Evolutionary conservation across 305 asterid species (phyloP), one percentile per base, ranked within the genome.

Genomic region (Fraxinus greggii): DNA sequence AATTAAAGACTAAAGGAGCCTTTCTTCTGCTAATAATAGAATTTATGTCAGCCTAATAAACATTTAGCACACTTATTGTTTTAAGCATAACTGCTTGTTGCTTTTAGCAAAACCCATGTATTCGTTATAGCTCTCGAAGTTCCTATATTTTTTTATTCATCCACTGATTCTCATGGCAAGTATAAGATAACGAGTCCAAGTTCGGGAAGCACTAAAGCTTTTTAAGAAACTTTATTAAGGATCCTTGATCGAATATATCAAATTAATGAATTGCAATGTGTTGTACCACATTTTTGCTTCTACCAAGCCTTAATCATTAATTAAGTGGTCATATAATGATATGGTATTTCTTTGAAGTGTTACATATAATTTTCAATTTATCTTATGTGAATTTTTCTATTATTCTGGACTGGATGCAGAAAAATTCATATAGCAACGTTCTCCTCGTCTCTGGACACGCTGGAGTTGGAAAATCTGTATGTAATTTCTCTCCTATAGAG

Each of bases 381-480:
- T 78, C 48, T 56, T 61, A 15, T 29, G 21, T 75, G 69, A 59
- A 72, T 76, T 84, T 40, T 76, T 75, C 15, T 81, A 3, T 81
- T 83, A 38, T 85, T 78, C 78, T 86, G 79, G 72, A 79, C 48
- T 83, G 78, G 76, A 7, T 83, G 84, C 93, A 94, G 99, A 90
- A 82, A 81, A 83, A 75, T 78, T 83, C 88, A 81, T 65, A 4
- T 78, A 83, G 84, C 85, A 84, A 93, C 79, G 95, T 90, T 78
- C 91, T 95, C 87, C 92, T 95, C 77, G 80, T 94, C 84, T 88
- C 92, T 87, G 98, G 98, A 82, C 97, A 92, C 77, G 93, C 98
- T 83, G 98, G 99, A 88, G 93, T 90, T 86, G 99, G 98, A 82
- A 95, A 95, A 94, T 94, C 98, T 81, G 99, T 95, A 94, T 51